phyloP scores from a whole-genome alignment of 768 basidiomycete species.

The Leccinellum luteum region DNA sequence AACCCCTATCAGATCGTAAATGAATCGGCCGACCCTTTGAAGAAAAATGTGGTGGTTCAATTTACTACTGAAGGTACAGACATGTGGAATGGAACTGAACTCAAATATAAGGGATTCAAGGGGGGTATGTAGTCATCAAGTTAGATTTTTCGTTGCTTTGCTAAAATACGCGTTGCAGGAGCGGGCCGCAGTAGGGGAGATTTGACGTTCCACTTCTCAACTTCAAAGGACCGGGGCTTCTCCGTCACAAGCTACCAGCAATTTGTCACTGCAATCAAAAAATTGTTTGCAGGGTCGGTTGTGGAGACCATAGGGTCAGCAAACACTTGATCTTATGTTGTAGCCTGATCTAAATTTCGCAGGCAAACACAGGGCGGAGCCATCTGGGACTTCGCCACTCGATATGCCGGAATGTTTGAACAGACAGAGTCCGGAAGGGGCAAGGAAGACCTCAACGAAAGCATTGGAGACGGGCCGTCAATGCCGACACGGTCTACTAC shows the following conservation, averaged over 20 bases:
- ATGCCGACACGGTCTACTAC: conserved; percentile 12
- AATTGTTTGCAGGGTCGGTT: background rate
- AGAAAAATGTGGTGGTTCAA: conserved; percentile 20
- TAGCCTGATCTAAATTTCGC: background rate
- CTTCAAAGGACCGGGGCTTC: conserved; percentile 16
- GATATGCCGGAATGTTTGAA: conserved; percentile 15
- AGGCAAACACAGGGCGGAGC: conserved; percentile 8
- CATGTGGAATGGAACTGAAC: conserved; percentile 9
- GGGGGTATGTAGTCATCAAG: conserved; percentile 20
- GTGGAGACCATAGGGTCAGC: conserved; percentile 18
- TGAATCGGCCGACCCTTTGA: conserved; percentile 7
- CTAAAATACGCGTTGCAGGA: conserved; percentile 15
- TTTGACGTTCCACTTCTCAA: conserved; percentile 26
- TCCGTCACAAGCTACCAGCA: conserved; percentile 20
- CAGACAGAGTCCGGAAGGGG: conserved; percentile 3
- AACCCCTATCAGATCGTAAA: conserved; percentile 24
- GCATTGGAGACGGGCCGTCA: background rate
- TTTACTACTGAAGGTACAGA: conserved; percentile 7
- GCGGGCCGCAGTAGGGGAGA: background rate
- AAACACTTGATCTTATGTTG: background rate
- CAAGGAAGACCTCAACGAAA: background rate
- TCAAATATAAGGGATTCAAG: conserved; percentile 18
- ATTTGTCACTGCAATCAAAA: conserved; percentile 15
- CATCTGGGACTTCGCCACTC: conserved; percentile 15
- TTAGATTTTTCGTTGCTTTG: background rate